These are phyloP conservation scores for Phycomyces blakesleeanus DNA, from an alignment of 192 early-diverging fungal species.

Conservation along the genomic window DNA sequence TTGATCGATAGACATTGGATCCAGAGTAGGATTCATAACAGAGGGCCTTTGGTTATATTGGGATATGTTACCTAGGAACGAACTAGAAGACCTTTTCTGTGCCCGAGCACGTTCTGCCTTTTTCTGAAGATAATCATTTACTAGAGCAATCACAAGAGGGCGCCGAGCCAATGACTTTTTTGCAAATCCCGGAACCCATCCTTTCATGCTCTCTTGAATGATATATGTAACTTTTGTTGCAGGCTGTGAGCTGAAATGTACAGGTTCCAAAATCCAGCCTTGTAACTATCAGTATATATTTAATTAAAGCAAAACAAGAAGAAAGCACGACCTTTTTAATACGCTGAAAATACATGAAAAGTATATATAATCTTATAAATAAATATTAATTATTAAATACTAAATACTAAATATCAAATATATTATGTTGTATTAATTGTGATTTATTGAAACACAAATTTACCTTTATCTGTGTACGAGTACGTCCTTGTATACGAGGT, in stretches of 20 bases:
- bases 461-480: slow-evolving; percentile 43
- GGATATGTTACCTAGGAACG: slow-evolving; percentile 21
- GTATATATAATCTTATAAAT: too few relatives aligned
- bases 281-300: slow-evolving; percentile 33
- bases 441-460: neutral
- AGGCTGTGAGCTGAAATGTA: slow-evolving; percentile 36
- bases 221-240: slow-evolving; percentile 53
- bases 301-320: too few relatives aligned
- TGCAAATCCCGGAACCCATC: slow-evolving; percentile 57
- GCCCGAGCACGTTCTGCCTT: slow-evolving; percentile 36
- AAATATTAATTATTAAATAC: too few relatives aligned
- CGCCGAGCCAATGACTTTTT: slow-evolving; percentile 47
- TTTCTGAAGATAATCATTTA: slow-evolving; percentile 51
- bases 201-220: slow-evolving; percentile 48
- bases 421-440: slow-evolving; percentile 11
- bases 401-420: too few relatives aligned
- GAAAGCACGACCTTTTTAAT: neutral
- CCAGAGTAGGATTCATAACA: slow-evolving; percentile 18
- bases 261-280: slow-evolving; percentile 56
- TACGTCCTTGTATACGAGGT: slow-evolving; percentile 46
- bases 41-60: slow-evolving; percentile 31
- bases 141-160: slow-evolving; percentile 45
- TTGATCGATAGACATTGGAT: neutral
- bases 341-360: too few relatives aligned
- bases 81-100: slow-evolving; percentile 23